These are phyloP conservation scores for Mucor circinelloides DNA, from an alignment of 371 early-diverging fungal genomes.

Conservation along the genomic window DNA sequence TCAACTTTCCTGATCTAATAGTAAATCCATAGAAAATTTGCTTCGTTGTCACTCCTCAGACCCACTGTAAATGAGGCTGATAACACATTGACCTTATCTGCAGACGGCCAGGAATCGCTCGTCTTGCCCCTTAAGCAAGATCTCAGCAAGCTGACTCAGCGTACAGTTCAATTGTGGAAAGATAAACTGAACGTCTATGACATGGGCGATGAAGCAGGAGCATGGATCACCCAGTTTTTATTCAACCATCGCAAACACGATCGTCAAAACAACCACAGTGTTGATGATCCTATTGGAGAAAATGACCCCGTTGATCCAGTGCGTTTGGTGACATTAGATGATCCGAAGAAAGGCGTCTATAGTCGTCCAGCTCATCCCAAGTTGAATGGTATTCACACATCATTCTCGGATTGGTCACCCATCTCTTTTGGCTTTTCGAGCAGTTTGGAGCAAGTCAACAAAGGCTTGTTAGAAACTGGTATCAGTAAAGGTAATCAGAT, in stretches of 20 bases:
- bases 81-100: constrained; percentile 30
- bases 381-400: constrained; percentile 39
- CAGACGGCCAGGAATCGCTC: constrained; percentile 25
- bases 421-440: constrained; percentile 43
- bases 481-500: constrained; percentile 39
- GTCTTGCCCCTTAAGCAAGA: constrained; percentile 36
- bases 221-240: constrained; percentile 41
- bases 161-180: constrained; percentile 37
- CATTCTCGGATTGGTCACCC: constrained; percentile 51
- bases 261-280: constrained; percentile 27
- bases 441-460: constrained; percentile 38
- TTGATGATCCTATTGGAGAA: constrained; percentile 13
- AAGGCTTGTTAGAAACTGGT: constrained; percentile 26
- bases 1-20: neutral
- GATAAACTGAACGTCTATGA: constrained; percentile 38
- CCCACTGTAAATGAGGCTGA: constrained; percentile 26
- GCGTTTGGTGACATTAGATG: constrained; percentile 44
- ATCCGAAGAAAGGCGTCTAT: constrained; percentile 31
- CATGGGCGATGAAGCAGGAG: constrained; percentile 43
- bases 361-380: constrained; percentile 43
- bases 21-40: constrained; percentile 32
- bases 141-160: constrained; percentile 8
- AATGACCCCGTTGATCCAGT: constrained; percentile 6
- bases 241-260: constrained; percentile 33
- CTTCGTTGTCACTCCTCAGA: constrained; percentile 37